phyloP scores from a whole-genome alignment of 2,329 filamentous ascomycete species.

The Diaporthe helianthi region DNA sequence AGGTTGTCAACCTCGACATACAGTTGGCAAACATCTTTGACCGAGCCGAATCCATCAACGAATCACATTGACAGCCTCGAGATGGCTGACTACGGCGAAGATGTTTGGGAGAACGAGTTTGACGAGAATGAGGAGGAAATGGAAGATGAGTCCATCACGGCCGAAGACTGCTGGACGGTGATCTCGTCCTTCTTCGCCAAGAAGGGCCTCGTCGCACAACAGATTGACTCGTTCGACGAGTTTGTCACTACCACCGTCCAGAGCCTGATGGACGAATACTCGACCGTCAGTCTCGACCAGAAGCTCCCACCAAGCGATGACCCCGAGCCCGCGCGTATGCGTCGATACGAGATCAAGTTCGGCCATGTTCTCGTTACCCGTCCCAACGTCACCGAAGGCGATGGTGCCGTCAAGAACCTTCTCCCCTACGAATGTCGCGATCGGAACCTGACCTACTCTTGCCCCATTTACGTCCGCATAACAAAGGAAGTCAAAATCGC shows the following conservation, averaged over 20 bases:
- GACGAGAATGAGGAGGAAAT: constrained; percentile 74
- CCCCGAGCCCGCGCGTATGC: constrained; percentile 81
- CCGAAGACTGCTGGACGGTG: constrained; percentile 98
- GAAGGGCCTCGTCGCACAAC: constrained; percentile 95
- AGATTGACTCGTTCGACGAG: constrained; percentile 98
- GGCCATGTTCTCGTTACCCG: constrained; percentile 87
- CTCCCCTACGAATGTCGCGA: constrained; percentile 94
- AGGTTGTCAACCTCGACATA: not conserved
- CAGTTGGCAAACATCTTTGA: not conserved
- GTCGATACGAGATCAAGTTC: constrained; percentile 95
- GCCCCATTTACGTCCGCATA: constrained; percentile 88
- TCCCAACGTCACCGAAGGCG: constrained; percentile 90
- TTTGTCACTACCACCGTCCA: constrained; percentile 95
- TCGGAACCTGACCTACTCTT: constrained; percentile 94
- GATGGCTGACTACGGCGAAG: constrained; percentile 65
- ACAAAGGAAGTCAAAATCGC: constrained; percentile 84
- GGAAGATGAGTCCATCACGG: constrained; percentile 77
- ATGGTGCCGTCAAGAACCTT: constrained; percentile 84
- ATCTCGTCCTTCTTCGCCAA: constrained; percentile 96
- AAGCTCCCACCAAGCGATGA: constrained; percentile 79
- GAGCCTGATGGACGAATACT: constrained; percentile 91
- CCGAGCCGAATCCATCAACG: not conserved
- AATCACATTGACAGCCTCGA: constrained; percentile 33
- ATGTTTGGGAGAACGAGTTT: constrained; percentile 48
- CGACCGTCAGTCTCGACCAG: constrained; percentile 90